Evolutionary conservation across 2,329 filamentous ascomycete species (phyloP).

Genomic region (Diplodia seriata): DNA sequence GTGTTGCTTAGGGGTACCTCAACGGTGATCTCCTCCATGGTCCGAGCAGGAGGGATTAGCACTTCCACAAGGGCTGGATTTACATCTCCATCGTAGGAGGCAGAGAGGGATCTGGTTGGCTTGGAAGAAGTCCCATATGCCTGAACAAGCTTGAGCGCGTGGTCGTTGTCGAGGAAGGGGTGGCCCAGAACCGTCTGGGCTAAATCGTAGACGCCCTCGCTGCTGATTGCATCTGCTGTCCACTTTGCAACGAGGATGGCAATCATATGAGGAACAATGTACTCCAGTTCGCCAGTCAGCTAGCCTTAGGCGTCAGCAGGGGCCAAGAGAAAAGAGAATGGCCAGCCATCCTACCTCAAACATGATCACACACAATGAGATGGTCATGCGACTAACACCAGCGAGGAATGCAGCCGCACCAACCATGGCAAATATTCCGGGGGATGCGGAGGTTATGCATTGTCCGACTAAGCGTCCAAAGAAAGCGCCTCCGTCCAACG

Average conservation of each 20-base stretch:
- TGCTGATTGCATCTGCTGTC: conserved; percentile 62
- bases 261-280: conserved; percentile 65
- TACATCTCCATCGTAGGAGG: not conserved
- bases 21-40: conserved; percentile 64
- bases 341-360: conserved; percentile 52
- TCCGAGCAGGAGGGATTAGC: conserved; percentile 60
- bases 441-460: conserved; percentile 55
- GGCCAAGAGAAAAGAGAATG: not conserved
- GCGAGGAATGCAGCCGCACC: conserved; percentile 65
- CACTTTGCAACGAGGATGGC: conserved; percentile 67
- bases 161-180: conserved; percentile 64
- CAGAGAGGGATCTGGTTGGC: not conserved
- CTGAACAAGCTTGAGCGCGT: conserved; percentile 54
- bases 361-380: conserved; percentile 66
- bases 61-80: conserved; percentile 37
- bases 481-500: conserved; percentile 64
- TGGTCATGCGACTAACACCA: conserved; percentile 65
- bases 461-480: conserved; percentile 63
- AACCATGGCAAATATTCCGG: conserved; percentile 68
- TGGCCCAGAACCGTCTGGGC: conserved; percentile 66
- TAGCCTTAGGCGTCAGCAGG: conserved; percentile 30
- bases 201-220: conserved; percentile 64
- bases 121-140: conserved; percentile 12
- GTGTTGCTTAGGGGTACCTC: conserved; percentile 53
- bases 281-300: conserved; percentile 65